Base-by-base conservation (phyloP, 2,329 filamentous ascomycete species). In the Cordyceps sp. region DNA sequence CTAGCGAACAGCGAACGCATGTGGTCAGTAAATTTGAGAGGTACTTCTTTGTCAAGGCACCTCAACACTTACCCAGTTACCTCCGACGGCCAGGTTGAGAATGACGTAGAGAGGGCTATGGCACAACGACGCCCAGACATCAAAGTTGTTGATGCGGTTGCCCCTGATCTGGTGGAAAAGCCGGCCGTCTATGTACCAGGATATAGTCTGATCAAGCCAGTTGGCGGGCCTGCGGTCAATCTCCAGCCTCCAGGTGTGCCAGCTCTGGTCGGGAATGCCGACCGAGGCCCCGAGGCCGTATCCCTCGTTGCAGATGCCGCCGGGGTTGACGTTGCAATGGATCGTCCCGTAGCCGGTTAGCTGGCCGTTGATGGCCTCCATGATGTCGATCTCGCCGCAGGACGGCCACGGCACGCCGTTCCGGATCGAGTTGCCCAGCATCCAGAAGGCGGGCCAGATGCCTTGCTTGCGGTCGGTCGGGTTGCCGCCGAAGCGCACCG, bases 381-480 rank as follows among this genome's bases (percentile, higher is more conserved):
- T 55, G 41, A 72, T 62, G 45, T 73, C 69, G 31, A 73, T 52
- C 55, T 73, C 69, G 37, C 68, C 69, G 36, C 62, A 64, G 8
- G 37, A 33, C 0, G 69, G 69, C 69, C 69, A 73, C 12, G 42
- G 23, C 1, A 54, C 58, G 8, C 64, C 64, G 28, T 58, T 51
- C 18, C 62, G 59, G 33, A 64, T 52, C 10, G 57, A 46, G 31
- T 69, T 56, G 26, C 68, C 66, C 13, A 72, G 54, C 37, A 69
- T 53, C 67, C 66, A 73, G 42, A 71, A 71, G 1, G 68, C 68
- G 0, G 68, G 66, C 68, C 67, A 73, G 31, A 72, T 54, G 5
- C 69, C 69, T 40, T 68, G 55, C 47, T 69, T 65, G 27, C 46
- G 45, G 3, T 54, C 52, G 26, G 44, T 42, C 2, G 46, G 26